Evolutionary conservation across 2,329 filamentous ascomycete genomes (phyloP), one percentile per base, ranked within the genome.

Genomic region (Fusarium gaditjirri): DNA sequence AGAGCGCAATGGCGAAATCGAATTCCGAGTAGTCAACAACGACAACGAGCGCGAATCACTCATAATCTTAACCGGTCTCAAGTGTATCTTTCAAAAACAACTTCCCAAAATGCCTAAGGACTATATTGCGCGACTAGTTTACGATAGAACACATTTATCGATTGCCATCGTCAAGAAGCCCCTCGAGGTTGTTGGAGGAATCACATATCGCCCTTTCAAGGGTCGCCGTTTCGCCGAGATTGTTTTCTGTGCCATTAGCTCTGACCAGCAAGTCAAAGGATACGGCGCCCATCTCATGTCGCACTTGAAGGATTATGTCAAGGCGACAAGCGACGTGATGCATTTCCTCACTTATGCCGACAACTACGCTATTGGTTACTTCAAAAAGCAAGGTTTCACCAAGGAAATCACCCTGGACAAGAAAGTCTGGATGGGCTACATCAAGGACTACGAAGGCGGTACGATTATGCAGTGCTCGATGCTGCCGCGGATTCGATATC

Each of bases 381-480:
- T 99, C 83, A 97, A 98, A 82, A 99, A 99, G 81, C 96, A 99
- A 80, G 96, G 96, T 0, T 99, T 99, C 79, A 98, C 96, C 4
- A 99, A 99, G 81, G 95, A 99, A 77, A 98, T 99, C 72, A 97
- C 95, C 0, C 89, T 99, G 2, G 93, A 96, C 65, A 93, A 91
- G 77, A 91, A 92, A 5, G 91, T 94, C 7, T 99, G 96, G 96
- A 98, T 98, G 96, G 96, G 96, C 6, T 99, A 98, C 78, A 99
- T 99, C 85, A 99, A 99, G 80, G 96, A 99, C 80, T 99, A 99
- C 81, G 96, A 99, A 83, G 96, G 96, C 64, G 96, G 96, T 65
- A 99, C 96, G 0, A 97, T 99, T 69, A 99, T 99, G 96, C 96
- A 99, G 84, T 99, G 96, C 79, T 94, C 93, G 57, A 98, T 99